Evolutionary conservation across 352 stramenopile species (phyloP).

Genomic region (Phytopythium cucurbitacearum): DNA sequence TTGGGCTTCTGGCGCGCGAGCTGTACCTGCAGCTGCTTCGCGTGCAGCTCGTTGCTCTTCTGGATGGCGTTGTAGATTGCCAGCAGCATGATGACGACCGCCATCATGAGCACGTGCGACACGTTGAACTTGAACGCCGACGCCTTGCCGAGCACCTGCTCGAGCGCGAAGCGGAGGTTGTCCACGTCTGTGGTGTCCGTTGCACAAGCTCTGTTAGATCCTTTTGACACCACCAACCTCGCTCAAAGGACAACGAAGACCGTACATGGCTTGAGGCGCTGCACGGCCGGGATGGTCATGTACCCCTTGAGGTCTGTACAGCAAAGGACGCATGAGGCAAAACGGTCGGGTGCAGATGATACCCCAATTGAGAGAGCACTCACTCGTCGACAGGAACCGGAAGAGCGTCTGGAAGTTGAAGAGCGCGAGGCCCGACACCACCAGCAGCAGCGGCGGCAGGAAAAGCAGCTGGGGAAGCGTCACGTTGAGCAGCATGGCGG

Average conservation of each 20-base stretch:
- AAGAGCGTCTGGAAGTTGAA: constrained; percentile 83
- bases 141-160: constrained; percentile 73
- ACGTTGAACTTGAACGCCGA: constrained; percentile 79
- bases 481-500: constrained; percentile 40
- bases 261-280: constrained; percentile 51
- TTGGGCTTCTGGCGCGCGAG: constrained; percentile 41
- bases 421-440: constrained; percentile 61
- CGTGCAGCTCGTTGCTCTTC: constrained; percentile 65
- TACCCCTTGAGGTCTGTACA: constrained; percentile 52
- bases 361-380: constrained; percentile 1
- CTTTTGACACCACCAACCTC: too few relatives aligned
- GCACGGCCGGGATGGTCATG: constrained; percentile 63
- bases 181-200: constrained; percentile 35
- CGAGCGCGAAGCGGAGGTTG: constrained; percentile 64
- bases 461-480: constrained; percentile 60
- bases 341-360: neutral
- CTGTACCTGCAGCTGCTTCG: constrained; percentile 54
- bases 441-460: constrained; percentile 63
- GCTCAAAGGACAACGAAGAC: neutral
- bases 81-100: constrained; percentile 68
- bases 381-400: constrained; percentile 58
- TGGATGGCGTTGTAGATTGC: constrained; percentile 76
- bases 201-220: neutral
- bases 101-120: constrained; percentile 78
- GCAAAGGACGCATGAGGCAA: constrained; percentile 4